phyloP scores from a whole-genome alignment of 306 rosid species.

The Prinsepia uniflora region DNA sequence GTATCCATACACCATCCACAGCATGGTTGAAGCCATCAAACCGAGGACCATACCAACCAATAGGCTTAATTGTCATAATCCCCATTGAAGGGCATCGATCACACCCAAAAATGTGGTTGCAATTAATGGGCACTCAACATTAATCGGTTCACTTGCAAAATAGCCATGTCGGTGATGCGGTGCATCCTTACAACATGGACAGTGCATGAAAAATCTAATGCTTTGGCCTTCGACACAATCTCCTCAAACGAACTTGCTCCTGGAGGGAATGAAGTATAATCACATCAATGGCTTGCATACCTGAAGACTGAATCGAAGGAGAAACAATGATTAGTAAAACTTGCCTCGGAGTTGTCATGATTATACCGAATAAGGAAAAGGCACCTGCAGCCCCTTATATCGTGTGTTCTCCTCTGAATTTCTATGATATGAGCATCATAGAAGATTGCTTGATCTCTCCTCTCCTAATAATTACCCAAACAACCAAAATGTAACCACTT shows the following conservation, averaged over 20 bases:
- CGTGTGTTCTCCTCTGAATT: slow-evolving; percentile 80
- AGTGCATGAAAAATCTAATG: slow-evolving; percentile 12
- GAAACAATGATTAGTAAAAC: slow-evolving; percentile 17
- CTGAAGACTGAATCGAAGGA: not conserved
- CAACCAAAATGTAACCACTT: slow-evolving; percentile 13
- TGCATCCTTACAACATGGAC: not conserved
- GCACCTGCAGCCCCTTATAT: slow-evolving; percentile 94
- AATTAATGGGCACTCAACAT: too few species aligned
- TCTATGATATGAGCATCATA: slow-evolving; percentile 78
- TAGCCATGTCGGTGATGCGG: not conserved
- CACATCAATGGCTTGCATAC: not conserved
- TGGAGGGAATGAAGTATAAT: slow-evolving; percentile 19
- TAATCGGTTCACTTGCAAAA: not conserved
- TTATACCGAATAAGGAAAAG: slow-evolving; percentile 65
- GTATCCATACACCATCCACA: too few species aligned
- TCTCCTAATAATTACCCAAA: slow-evolving; percentile 50
- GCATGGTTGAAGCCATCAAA: too few species aligned
- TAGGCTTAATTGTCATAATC: too few species aligned
- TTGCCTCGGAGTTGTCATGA: slow-evolving; percentile 73
- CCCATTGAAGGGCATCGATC: too few species aligned
- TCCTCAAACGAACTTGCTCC: slow-evolving; percentile 82
- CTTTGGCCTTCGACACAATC: slow-evolving; percentile 65
- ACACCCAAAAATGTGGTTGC: too few species aligned
- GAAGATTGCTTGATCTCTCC: slow-evolving; percentile 77
- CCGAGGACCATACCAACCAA: too few species aligned